Evolutionary conservation across 805 yeast species (phyloP).

Genomic region (Citeromyces nyonsensis): DNA sequence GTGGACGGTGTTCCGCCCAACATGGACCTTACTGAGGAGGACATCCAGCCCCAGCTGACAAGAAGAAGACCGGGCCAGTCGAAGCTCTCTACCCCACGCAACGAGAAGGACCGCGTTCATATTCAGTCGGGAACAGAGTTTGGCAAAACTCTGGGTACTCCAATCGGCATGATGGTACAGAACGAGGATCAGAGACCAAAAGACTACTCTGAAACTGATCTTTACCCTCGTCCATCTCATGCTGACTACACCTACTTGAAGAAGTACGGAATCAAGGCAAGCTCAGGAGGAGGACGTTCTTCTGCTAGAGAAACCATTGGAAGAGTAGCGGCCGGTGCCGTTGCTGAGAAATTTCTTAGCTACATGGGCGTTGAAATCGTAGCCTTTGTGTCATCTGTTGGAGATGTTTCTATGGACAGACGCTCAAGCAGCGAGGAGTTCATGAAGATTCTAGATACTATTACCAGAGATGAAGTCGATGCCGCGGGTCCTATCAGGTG

Average conservation of each 20-base stretch:
- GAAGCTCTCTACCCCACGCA: slow-evolving; percentile 83
- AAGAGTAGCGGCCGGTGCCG: slow-evolving; percentile 96
- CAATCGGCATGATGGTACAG: slow-evolving; percentile 83
- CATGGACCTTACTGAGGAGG: slow-evolving; percentile 66
- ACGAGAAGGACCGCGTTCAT: slow-evolving; percentile 85
- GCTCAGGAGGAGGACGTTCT: slow-evolving; percentile 95
- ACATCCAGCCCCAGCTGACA: slow-evolving; percentile 89
- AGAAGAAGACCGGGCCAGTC: slow-evolving; percentile 98
- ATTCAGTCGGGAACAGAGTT: slow-evolving; percentile 92
- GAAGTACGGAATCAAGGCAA: slow-evolving; percentile 86
- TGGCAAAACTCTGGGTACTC: slow-evolving; percentile 87
- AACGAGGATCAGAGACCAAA: slow-evolving; percentile 96
- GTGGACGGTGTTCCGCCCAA: slow-evolving; percentile 99
- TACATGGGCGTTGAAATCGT: slow-evolving; percentile 85
- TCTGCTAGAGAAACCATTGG: slow-evolving; percentile 98
- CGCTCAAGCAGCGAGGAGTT: slow-evolving; percentile 52
- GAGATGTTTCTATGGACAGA: slow-evolving; percentile 64
- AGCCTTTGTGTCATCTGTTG: slow-evolving; percentile 92
- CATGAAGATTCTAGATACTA: slow-evolving; percentile 48
- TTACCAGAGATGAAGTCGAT: slow-evolving; percentile 84
- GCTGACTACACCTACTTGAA: slow-evolving; percentile 89
- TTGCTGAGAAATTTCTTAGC: slow-evolving; percentile 81
- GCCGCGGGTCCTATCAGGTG: slow-evolving; percentile 84
- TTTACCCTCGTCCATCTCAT: slow-evolving; percentile 94
- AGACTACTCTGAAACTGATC: slow-evolving; percentile 90